phyloP scores from a whole-genome alignment of 305 asterid species.

The Fraxinus floribunda region DNA sequence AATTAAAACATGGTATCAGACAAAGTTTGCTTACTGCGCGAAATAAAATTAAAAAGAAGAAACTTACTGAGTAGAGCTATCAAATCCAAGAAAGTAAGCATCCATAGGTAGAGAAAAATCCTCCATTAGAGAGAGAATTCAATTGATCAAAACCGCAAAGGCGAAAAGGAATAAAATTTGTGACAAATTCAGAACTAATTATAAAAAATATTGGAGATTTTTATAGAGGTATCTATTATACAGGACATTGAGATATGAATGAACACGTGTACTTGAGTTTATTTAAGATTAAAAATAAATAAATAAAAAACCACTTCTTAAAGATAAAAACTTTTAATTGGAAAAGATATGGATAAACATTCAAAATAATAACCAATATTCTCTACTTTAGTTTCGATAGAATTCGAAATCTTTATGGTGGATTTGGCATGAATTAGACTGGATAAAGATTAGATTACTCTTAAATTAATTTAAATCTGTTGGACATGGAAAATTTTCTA shows the following conservation, averaged over 20 bases:
- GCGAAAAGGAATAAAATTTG: not conserved
- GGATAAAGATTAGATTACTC: not conserved
- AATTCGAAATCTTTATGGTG: not conserved
- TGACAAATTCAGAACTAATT: not conserved
- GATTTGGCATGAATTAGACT: not conserved
- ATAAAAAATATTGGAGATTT: not conserved
- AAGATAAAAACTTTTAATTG: not conserved
- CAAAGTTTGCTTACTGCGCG: not conserved
- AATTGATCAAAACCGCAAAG: not conserved
- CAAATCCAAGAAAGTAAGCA: slow-evolving; percentile 58
- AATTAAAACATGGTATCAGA: not conserved
- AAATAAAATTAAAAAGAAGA: not conserved
- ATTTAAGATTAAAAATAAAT: not conserved
- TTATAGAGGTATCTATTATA: not conserved
- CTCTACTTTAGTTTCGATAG: not conserved
- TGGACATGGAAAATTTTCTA: no score
- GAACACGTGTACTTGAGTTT: not conserved
- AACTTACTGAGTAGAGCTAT: slow-evolving; percentile 63
- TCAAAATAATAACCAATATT: not conserved
- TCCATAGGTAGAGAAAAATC: slow-evolving; percentile 46
- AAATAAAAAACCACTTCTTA: not conserved
- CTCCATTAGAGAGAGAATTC: slow-evolving; percentile 32
- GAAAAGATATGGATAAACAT: not conserved
- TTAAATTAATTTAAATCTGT: not conserved
- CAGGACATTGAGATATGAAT: not conserved